phyloP scores from a whole-genome alignment of 176 grass and related monocot genomes.

The Leersia perrieri region DNA sequence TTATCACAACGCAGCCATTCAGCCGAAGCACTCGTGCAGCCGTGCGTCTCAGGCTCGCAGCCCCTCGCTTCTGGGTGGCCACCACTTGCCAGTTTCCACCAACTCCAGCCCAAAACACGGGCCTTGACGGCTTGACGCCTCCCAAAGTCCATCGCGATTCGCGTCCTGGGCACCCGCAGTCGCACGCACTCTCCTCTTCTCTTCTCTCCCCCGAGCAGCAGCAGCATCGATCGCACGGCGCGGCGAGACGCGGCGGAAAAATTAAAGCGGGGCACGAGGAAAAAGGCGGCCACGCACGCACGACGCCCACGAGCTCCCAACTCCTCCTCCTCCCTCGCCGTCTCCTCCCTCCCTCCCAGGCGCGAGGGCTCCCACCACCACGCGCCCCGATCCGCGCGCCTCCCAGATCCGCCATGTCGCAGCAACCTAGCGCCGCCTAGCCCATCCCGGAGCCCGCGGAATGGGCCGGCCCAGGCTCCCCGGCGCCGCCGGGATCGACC shows the following conservation, averaged over 20 bases:
- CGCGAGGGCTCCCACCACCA: background rate
- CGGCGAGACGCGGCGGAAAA: conserved; percentile 29
- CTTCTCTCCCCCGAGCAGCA: background rate
- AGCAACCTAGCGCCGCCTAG: background rate
- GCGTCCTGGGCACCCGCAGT: background rate
- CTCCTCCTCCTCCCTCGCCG: conserved; percentile 20
- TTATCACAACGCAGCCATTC: too few relatives aligned
- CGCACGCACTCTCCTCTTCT: background rate
- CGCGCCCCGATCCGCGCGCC: conserved; percentile 21
- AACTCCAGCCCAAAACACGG: background rate
- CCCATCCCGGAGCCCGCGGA: background rate
- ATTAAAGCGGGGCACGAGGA: conserved; percentile 35
- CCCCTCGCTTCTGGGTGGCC: too few relatives aligned
- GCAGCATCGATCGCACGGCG: background rate
- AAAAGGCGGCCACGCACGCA: conserved; percentile 29
- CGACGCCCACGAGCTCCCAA: conserved; percentile 29
- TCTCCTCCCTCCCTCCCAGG: conserved; percentile 8
- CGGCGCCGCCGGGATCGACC: conserved; percentile 48
- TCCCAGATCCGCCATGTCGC: conserved; percentile 44
- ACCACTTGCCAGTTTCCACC: too few relatives aligned
- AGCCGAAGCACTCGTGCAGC: too few relatives aligned
- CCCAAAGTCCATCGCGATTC: background rate
- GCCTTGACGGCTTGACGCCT: background rate
- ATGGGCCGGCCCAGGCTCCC: conserved; percentile 60
- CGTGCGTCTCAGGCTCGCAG: too few relatives aligned